phyloP scores from a whole-genome alignment of 2,329 filamentous ascomycete genomes.

The Gyromitra esculenta region DNA sequence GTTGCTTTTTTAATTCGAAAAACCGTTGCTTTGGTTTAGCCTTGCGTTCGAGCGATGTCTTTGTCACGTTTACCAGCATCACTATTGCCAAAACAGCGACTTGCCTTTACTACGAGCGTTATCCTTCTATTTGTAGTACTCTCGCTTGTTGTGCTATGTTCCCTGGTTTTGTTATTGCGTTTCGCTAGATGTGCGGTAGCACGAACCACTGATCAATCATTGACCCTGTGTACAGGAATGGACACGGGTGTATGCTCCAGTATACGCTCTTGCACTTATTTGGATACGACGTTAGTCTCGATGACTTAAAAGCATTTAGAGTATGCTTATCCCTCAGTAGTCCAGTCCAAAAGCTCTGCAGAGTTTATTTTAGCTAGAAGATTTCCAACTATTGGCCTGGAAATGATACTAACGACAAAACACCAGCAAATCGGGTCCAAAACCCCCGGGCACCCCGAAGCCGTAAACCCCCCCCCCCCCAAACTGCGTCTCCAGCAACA shows the following conservation, averaged over 20 bases:
- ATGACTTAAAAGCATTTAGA: slow-evolving; percentile 96
- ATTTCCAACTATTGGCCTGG: too few relatives aligned
- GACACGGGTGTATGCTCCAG: slow-evolving; percentile 98
- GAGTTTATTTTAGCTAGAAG: too few relatives aligned
- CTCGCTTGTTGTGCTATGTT: too few relatives aligned
- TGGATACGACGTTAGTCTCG: slow-evolving; percentile 84
- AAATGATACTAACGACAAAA: slow-evolving; percentile 5
- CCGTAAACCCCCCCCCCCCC: slow-evolving; percentile 59
- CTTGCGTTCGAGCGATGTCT: too few relatives aligned
- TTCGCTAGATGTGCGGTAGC: not conserved
- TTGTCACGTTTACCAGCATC: too few relatives aligned
- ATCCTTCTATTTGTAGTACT: not conserved
- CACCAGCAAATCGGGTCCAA: slow-evolving; percentile 74
- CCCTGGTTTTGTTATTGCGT: too few relatives aligned
- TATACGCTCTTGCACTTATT: slow-evolving; percentile 98
- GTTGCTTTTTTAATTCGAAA: too few relatives aligned
- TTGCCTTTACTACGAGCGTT: too few relatives aligned
- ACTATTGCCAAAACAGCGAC: too few relatives aligned
- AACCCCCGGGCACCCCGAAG: slow-evolving; percentile 94
- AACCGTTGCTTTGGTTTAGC: too few relatives aligned
- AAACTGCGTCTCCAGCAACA: not conserved
- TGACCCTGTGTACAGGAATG: slow-evolving; percentile 72
- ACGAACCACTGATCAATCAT: slow-evolving; percentile 15
- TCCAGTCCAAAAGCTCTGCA: not conserved
- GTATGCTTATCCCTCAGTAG: slow-evolving; percentile 14